phyloP scores from a whole-genome alignment of 2,329 filamentous ascomycete genomes.

The Arthrocladium fulminans region DNA sequence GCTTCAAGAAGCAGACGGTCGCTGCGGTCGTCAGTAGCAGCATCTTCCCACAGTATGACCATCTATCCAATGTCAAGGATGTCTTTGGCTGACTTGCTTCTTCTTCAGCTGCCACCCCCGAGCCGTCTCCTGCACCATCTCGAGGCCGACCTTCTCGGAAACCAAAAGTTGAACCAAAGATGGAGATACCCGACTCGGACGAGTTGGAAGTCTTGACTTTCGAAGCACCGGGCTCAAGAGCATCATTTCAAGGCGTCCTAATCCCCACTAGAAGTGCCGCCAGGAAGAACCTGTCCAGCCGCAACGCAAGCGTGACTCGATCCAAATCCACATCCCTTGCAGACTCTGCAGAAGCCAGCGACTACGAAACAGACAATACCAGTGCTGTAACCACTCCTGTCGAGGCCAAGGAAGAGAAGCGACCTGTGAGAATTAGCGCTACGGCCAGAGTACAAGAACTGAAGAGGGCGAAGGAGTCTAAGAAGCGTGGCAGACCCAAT shows the following conservation, averaged over 20 bases:
- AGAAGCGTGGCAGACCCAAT: slow-evolving; percentile 36
- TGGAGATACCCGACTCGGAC: slow-evolving; percentile 22
- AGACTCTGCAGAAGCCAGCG: slow-evolving; percentile 35
- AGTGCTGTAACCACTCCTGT: slow-evolving; percentile 49
- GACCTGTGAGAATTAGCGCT: slow-evolving; percentile 29
- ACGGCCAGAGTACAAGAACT: slow-evolving; percentile 40
- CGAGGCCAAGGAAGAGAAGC: slow-evolving; percentile 20
- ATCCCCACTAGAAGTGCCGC: slow-evolving; percentile 8
- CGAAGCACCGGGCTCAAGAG: slow-evolving; percentile 9
- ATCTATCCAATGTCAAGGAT: neutral
- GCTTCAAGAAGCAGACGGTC: slow-evolving; percentile 13
- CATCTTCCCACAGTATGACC: slow-evolving; percentile 9
- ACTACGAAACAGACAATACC: slow-evolving; percentile 55
- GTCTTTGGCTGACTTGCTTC: slow-evolving; percentile 2
- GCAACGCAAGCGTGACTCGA: neutral
- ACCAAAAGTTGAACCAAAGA: neutral
- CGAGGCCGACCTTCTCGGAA: slow-evolving; percentile 4
- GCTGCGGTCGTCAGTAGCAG: slow-evolving; percentile 11
- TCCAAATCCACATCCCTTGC: slow-evolving; percentile 27
- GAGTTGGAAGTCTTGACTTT: slow-evolving; percentile 12
- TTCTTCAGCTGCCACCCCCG: slow-evolving; percentile 16
- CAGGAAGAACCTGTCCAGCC: neutral
- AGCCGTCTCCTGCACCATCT: slow-evolving; percentile 11
- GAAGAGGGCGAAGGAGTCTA: slow-evolving; percentile 33
- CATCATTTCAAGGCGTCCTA: slow-evolving; percentile 15